Evolutionary conservation across 2,329 filamentous ascomycete genomes (phyloP).

Genomic region (Pyricularia sp.): DNA sequence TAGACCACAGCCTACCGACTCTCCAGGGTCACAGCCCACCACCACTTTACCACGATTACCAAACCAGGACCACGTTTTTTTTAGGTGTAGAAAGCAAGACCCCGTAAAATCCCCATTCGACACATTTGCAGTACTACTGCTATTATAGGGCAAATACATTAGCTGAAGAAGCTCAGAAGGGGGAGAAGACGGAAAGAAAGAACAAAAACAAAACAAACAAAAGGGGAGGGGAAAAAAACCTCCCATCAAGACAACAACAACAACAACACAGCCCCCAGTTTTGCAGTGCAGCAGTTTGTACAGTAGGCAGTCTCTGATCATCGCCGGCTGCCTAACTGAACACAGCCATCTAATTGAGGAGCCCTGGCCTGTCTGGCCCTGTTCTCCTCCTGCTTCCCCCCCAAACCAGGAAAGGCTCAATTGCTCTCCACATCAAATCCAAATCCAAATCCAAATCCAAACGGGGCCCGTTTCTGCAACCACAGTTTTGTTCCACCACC

Average conservation of each 20-base stretch:
- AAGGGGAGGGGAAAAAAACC: background rate
- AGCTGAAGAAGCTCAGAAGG: background rate
- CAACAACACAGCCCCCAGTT: background rate
- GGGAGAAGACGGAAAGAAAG: background rate
- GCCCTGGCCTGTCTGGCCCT: background rate
- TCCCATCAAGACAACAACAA: background rate
- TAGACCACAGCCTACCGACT: slow-evolving; percentile 4
- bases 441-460: background rate
- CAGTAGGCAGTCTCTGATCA: background rate
- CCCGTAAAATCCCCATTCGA: background rate
- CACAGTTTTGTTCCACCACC: background rate
- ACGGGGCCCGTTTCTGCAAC: background rate
- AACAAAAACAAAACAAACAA: background rate
- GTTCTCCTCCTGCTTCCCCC: background rate
- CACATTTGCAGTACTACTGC: background rate
- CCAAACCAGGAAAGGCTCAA: background rate
- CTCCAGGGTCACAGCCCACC: background rate
- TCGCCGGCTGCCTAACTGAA: background rate
- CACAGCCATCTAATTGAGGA: background rate
- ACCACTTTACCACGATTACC: background rate
- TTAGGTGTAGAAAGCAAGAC: background rate
- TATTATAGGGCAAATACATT: background rate
- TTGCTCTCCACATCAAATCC: background rate
- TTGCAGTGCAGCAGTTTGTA: background rate
- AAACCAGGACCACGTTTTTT: background rate